A percentile compares a stretch with the other conserved stretches of the same genome.
phyloP scores from a whole-genome alignment of 768 basidiomycete genomes.

The Galerina marginata region DNA sequence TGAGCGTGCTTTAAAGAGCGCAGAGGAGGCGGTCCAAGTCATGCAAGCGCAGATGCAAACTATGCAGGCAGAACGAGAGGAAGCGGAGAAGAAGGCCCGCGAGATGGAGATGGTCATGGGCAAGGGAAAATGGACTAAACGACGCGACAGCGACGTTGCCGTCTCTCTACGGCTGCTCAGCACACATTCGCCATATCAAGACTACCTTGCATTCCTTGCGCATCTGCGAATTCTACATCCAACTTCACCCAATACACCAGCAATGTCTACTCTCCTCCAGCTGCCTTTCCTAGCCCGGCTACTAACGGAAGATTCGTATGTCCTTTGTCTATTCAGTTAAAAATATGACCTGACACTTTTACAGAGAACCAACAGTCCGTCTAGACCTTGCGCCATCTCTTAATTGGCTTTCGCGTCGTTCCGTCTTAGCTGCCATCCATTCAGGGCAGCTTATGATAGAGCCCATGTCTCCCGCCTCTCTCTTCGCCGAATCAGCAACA shows the following conservation, averaged over 20 bases:
- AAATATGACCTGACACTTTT: slow-evolving; percentile 19
- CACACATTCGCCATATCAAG: slow-evolving; percentile 77
- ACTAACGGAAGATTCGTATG: slow-evolving; percentile 84
- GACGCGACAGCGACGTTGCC: slow-evolving; percentile 34
- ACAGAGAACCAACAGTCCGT: slow-evolving; percentile 89
- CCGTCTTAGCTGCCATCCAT: slow-evolving; percentile 84
- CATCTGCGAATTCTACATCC: slow-evolving; percentile 78
- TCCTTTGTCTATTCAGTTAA: slow-evolving; percentile 26
- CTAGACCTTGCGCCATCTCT: slow-evolving; percentile 93
- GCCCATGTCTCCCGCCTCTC: slow-evolving; percentile 68
- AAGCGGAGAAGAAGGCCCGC: slow-evolving; percentile 55
- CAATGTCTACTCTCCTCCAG: slow-evolving; percentile 74
- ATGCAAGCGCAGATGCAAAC: slow-evolving; percentile 89
- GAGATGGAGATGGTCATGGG: slow-evolving; percentile 59
- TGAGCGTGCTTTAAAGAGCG: slow-evolving; percentile 77
- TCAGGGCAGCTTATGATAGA: slow-evolving; percentile 88
- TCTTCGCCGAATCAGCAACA: slow-evolving; percentile 60
- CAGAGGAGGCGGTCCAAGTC: slow-evolving; percentile 82
- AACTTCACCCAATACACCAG: slow-evolving; percentile 62
- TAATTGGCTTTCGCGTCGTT: slow-evolving; percentile 91
- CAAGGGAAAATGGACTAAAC: slow-evolving; percentile 73
- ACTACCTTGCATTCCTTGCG: slow-evolving; percentile 77
- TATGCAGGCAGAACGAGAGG: slow-evolving; percentile 70
- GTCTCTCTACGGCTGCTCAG: slow-evolving; percentile 57
- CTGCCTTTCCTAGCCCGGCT: slow-evolving; percentile 82